A percentile compares a stretch with the other conserved stretches of the same genome.
Conservation (phyloP, 352 stramenopile species). For the Phytophthora meadii region DNA sequence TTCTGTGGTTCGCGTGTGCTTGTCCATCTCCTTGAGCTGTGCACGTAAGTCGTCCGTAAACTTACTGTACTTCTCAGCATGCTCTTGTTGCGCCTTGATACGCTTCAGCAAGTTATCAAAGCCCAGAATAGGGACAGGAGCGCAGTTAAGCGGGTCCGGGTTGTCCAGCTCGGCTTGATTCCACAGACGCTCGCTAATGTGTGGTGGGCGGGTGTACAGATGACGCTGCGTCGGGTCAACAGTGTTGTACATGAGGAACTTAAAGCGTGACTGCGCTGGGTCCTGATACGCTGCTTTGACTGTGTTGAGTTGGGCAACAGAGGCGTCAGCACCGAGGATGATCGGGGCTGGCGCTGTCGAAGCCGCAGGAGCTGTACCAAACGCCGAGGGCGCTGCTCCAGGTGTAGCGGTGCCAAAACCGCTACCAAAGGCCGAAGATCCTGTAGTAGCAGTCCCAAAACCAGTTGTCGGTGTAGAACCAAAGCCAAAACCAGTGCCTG, state of each 20-base stretch:
- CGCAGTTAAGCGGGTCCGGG: conserved; percentile 82
- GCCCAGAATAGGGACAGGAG: conserved; percentile 77
- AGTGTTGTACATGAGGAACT: conserved; percentile 91
- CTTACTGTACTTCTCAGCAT: conserved; percentile 83
- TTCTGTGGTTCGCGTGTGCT: conserved; percentile 76
- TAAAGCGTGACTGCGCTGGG: conserved; percentile 86
- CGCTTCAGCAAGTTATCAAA: conserved; percentile 86
- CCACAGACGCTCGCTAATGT: conserved; percentile 88
- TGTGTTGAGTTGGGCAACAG: conserved; percentile 80
- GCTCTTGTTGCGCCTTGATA: conserved; percentile 82
- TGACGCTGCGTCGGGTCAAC: conserved; percentile 85
- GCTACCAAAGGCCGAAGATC: conserved; percentile 40
- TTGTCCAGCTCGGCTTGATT: conserved; percentile 89
- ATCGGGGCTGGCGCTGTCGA: conserved; percentile 69
- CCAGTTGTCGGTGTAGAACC: conserved; percentile 33
- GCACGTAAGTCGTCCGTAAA: conserved; percentile 78
- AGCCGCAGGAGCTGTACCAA: conserved; percentile 41
- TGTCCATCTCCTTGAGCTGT: conserved; percentile 86
- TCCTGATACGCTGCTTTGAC: conserved; percentile 88
- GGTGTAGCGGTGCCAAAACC: conserved; percentile 43
- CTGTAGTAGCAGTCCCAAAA: conserved; percentile 25
- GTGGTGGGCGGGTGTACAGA: conserved; percentile 76
- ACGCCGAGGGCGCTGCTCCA: conserved; percentile 25
- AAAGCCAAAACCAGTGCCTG: conserved; percentile 44
- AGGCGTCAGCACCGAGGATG: conserved; percentile 75